Base-by-base conservation (phyloP, 768 basidiomycete genomes). In the Mycena olivaceomarginata region DNA sequence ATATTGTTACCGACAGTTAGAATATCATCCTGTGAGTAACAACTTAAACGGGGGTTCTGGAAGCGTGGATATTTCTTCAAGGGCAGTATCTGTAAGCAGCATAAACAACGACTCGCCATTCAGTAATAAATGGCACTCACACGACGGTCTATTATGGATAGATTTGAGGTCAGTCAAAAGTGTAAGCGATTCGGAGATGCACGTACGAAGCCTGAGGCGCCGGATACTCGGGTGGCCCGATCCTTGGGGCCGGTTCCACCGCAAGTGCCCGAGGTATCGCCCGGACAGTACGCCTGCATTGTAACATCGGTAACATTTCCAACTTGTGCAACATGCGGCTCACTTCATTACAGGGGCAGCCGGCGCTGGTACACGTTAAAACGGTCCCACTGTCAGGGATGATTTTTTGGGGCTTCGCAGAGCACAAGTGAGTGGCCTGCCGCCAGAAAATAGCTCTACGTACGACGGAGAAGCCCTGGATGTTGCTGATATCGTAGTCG, bases 401-500 rank as follows among this genome's bases (percentile, higher is more conserved):
- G 39, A 64, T 64, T 64, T 22, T 41, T 18, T 64, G 63, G n/a
- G 63, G 18, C 60, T 63, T 18, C 40, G 40, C 16, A 40, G 18
- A 41, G 15, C 20, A 10, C 20, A 40, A 8, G 7, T 40, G 39
- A 2, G 39, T 9, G 60, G 2, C 39, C 10, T 1, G 25, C 3
- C 39, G 31, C 31, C 31, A 31, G 18, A 63, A 10, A 7, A 40
- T 18, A 40, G 25, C 12, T 5, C 31, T 15, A 66, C 46, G 65
- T 43, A 65, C 62, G 46, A 72, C 37, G 57, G 71, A 72, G 63
- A 39, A 72, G 1, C 71, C 71, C 18, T 72, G 71, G 39, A 72
- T 72, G 15, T 72, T 72, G 63, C 48, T 64, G 46, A 72, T 72
- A 25, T 72, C 71, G 39, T 72, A 72, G 63, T 72, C 71, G 4